Conservation (phyloP, 2,329 filamentous ascomycete species). For the Ophiocordyceps unilateralis region DNA sequence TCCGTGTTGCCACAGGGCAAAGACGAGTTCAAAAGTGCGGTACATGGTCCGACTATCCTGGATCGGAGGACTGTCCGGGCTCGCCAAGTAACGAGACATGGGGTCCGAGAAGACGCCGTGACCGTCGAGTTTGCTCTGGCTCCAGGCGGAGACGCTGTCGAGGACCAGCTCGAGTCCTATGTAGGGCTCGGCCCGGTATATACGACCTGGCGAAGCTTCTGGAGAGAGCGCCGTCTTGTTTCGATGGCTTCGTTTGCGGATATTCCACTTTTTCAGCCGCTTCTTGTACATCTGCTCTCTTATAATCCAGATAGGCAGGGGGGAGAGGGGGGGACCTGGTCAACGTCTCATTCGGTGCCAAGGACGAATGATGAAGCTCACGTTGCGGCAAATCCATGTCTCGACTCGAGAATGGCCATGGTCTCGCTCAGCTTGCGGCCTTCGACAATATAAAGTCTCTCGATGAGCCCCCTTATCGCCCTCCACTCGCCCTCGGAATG, state of each 20-base stretch:
- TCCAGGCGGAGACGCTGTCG: constrained; percentile 17
- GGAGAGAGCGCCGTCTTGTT: constrained; percentile 6
- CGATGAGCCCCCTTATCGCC: constrained; percentile 13
- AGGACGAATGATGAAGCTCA: constrained; percentile 7
- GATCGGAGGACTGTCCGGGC: constrained; percentile 17
- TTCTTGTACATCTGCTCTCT: constrained; percentile 24
- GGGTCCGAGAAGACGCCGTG: constrained; percentile 12
- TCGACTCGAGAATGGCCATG: constrained; percentile 17
- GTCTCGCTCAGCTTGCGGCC: constrained; percentile 18
- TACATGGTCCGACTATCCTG: constrained; percentile 23
- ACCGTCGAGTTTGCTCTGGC: constrained; percentile 15
- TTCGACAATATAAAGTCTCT: constrained; percentile 16
- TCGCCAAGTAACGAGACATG: constrained; percentile 18
- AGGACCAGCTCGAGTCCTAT: constrained; percentile 15
- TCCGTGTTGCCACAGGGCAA: constrained; percentile 18
- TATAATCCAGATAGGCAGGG: not conserved
- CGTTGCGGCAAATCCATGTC: constrained; percentile 19
- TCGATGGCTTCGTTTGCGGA: constrained; percentile 18
- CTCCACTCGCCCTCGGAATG: constrained; percentile 19
- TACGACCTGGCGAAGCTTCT: constrained; percentile 1
- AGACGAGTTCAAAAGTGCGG: constrained; percentile 19
- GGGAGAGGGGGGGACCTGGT: too few relatives aligned
- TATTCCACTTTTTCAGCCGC: constrained; percentile 19
- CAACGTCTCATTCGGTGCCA: not conserved
- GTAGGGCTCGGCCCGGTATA: constrained; percentile 10